Percentiles rank a stretch among this genome's conserved stretches.
phyloP scores from a whole-genome alignment of 2,329 filamentous ascomycete genomes.

The Pyrenophora seminiperda region DNA sequence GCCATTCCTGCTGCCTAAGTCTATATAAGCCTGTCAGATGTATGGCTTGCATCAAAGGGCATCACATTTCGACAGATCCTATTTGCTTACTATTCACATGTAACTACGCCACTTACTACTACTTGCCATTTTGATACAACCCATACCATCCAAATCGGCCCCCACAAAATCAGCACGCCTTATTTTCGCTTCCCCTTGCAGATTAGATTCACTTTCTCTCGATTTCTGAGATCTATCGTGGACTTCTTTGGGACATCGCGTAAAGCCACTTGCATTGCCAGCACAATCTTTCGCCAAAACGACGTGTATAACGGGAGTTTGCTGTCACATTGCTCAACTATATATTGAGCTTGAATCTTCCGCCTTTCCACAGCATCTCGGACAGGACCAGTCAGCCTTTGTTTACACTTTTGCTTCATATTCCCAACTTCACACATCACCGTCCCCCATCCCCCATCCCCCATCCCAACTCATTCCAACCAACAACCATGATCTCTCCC shows the following conservation, averaged over 20 bases:
- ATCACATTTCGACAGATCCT: slow-evolving; percentile 1
- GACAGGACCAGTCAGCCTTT: no score
- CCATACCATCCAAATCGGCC: slow-evolving; percentile 1
- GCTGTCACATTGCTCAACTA: no score
- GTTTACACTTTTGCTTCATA: no score
- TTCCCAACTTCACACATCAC: background rate
- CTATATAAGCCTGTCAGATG: slow-evolving; percentile 24
- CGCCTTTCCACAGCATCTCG: no score
- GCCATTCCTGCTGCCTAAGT: background rate
- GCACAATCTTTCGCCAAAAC: no score
- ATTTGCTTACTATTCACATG: slow-evolving; percentile 1
- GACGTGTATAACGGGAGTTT: no score
- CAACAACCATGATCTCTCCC: background rate
- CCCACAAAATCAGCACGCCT: slow-evolving; percentile 3
- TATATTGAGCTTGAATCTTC: no score
- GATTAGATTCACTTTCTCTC: slow-evolving; percentile 3
- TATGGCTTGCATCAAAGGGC: background rate
- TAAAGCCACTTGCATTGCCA: background rate
- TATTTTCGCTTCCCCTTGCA: slow-evolving; percentile 1
- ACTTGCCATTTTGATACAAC: no score
- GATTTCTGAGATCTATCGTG: background rate
- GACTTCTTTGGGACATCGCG: background rate
- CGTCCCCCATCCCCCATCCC: background rate
- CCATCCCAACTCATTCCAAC: slow-evolving; percentile 6
- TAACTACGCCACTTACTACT: no score